Percentiles rank a stretch among this genome's conserved stretches.
Conservation (phyloP, 2,329 filamentous ascomycete genomes). For the Xylaria sp. region DNA sequence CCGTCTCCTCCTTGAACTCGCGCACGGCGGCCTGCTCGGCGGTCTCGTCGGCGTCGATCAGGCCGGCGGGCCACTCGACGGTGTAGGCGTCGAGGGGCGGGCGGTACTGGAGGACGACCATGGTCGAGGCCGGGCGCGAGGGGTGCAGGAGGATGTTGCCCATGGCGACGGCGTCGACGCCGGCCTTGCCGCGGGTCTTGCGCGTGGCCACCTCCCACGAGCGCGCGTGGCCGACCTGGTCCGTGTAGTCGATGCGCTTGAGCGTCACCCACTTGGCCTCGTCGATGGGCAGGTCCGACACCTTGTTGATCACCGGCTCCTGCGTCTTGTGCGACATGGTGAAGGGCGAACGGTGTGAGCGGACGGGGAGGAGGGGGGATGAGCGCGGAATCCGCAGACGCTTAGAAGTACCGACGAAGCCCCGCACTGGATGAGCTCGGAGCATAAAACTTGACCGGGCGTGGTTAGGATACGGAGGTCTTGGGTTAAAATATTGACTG, state of each 20-base stretch:
- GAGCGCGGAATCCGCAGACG: background rate
- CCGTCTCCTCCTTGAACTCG: slow-evolving; percentile 59
- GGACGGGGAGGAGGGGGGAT: background rate
- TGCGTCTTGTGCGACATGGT: slow-evolving; percentile 45
- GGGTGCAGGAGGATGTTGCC: slow-evolving; percentile 59
- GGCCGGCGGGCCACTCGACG: slow-evolving; percentile 57
- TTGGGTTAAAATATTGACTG: background rate
- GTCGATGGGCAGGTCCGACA: slow-evolving; percentile 51
- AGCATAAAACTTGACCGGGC: background rate
- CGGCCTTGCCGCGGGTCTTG: slow-evolving; percentile 55
- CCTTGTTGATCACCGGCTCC: slow-evolving; percentile 48
- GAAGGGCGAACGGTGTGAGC: slow-evolving; percentile 16
- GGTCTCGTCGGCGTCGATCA: slow-evolving; percentile 56
- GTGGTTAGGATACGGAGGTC: background rate
- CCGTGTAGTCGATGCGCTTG: slow-evolving; percentile 59
- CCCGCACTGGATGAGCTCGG: background rate
- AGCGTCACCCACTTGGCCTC: slow-evolving; percentile 61
- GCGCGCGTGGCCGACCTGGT: slow-evolving; percentile 56
- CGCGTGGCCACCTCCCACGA: slow-evolving; percentile 65
- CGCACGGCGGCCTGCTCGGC: slow-evolving; percentile 55
- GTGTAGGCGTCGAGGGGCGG: slow-evolving; percentile 54
- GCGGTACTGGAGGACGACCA: slow-evolving; percentile 56
- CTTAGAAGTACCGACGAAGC: background rate
- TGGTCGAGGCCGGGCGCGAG: slow-evolving; percentile 46
- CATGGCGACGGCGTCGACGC: slow-evolving; percentile 65